Evolutionary conservation across 768 basidiomycete species (phyloP), one percentile per base, ranked within the genome.

Genomic region (Termitomyces bulborhizus): DNA sequence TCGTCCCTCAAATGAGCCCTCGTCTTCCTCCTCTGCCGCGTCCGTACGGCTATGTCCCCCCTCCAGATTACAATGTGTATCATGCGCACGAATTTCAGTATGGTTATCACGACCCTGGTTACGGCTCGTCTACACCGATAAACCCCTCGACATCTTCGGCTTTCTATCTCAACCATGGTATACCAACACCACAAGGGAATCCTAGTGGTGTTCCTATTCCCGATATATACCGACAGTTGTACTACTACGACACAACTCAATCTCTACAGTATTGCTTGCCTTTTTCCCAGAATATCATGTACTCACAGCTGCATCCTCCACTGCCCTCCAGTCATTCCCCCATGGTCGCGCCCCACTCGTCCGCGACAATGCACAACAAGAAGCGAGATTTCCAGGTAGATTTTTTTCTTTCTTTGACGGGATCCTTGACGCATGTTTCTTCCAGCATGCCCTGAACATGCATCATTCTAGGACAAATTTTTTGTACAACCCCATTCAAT

Each of bases 231-330:
- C 72, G 73, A 46, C 82, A 83, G 37, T 58, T 82, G 50, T 86
- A 81, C 68, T 87, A 81, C 51, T 88, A 81, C 61, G 65, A 74
- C 48, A 72, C 71, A 16, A 70, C 73, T 45, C 75, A 78, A 43
- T 71, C 78, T 34, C 80, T 84, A 12, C 85, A 81, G 57, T 88
- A 76, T 63, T 89, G 76, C 63, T 86, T 83, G 63, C 74, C 81
- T 29, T 63, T 78, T 13, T 76, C 73, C 57, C 85, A 84, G 62
- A 69, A 80, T 6, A 73, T 87, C 64, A 71, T 87, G 56, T 87
- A 83, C 66, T 76, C 81, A 55, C 72, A 79, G 13, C 69, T 78
- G 40, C 54, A 46, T 8, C 55, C 51, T 39, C 51, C 34, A 3
- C 47, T 26, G 42, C 50, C 44, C 3, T 52, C 39, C 27, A 60